Conservation (phyloP, 1,284 basidiomycete genomes). For the Neolentinus lepideus region DNA sequence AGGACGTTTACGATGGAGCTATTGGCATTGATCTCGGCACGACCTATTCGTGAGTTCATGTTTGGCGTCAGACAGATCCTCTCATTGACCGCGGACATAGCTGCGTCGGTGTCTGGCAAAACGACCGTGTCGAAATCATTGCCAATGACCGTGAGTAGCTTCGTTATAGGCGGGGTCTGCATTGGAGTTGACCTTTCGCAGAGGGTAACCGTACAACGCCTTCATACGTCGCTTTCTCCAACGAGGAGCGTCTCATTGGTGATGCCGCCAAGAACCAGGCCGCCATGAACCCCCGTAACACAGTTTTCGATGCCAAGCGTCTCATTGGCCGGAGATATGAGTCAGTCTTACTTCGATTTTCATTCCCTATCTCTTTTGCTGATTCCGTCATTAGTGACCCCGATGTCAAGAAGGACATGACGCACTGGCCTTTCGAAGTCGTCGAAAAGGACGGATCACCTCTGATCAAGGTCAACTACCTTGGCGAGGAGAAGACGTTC, state of each 20-base stretch:
- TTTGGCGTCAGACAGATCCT: background rate
- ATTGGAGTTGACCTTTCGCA: conserved; percentile 23
- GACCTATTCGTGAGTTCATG: conserved; percentile 71
- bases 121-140: conserved; percentile 98
- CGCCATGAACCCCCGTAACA: conserved; percentile 95
- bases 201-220: conserved; percentile 99
- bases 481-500: conserved; percentile 92
- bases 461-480: conserved; percentile 92
- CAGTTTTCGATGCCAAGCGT: conserved; percentile 96
- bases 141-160: conserved; percentile 81
- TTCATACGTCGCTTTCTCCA: conserved; percentile 97
- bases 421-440: conserved; percentile 95
- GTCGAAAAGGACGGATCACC: conserved; percentile 93
- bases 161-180: background rate
- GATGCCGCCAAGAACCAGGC: conserved; percentile 98
- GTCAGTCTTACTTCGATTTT: conserved; percentile 35
- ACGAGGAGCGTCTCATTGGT: conserved; percentile 97
- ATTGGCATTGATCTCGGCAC: conserved; percentile 93
- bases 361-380: conserved; percentile 9
- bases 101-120: conserved; percentile 97
- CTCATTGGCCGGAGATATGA: conserved; percentile 96
- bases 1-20: conserved; percentile 94
- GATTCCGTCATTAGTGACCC: conserved; percentile 49
- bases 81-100: conserved; percentile 25
- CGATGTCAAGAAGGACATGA: conserved; percentile 85